These are phyloP conservation scores for Pochonia chlamydosporia DNA, from an alignment of 2,329 filamentous ascomycete genomes.

Conservation along the genomic window DNA sequence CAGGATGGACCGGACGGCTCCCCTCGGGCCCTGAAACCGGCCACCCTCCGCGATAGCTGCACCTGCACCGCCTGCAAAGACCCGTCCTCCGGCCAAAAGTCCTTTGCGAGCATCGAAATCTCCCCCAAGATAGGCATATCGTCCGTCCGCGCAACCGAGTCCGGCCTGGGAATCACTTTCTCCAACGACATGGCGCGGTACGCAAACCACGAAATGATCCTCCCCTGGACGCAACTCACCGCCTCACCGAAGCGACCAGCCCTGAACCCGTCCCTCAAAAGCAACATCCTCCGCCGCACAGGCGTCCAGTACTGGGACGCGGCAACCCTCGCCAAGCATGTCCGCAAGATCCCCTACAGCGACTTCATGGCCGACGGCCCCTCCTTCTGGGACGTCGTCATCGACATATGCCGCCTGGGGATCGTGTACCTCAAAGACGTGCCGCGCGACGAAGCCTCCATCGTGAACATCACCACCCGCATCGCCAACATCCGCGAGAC, in stretches of 20 bases:
- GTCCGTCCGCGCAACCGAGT: constrained; percentile 22
- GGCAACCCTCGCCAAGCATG: constrained; percentile 28
- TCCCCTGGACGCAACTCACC: constrained; percentile 32
- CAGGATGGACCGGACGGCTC: constrained; percentile 17
- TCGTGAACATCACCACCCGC: constrained; percentile 61
- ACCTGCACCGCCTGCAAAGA: constrained; percentile 48
- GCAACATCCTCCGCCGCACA: constrained; percentile 23
- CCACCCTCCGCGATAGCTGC: constrained; percentile 48
- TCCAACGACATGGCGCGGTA: constrained; percentile 34
- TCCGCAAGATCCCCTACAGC: constrained; percentile 59
- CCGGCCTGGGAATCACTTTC: constrained; percentile 56
- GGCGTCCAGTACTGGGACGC: constrained; percentile 37
- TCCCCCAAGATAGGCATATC: constrained; percentile 25
- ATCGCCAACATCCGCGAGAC: constrained; percentile 79
- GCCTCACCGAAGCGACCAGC: constrained; percentile 18
- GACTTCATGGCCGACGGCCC: constrained; percentile 61
- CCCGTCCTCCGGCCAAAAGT: constrained; percentile 54
- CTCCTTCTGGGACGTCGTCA: constrained; percentile 54
- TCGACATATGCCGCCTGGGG: constrained; percentile 59
- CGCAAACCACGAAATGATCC: constrained; percentile 24
- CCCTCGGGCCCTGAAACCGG: constrained; percentile 18
- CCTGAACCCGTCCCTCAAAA: constrained; percentile 15
- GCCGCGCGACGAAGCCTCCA: constrained; percentile 59
- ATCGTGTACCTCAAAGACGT: constrained; percentile 73
- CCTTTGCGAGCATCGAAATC: constrained; percentile 38